Percentiles rank a stretch among this genome's conserved stretches.
phyloP scores from a whole-genome alignment of 1,139 yeast genomes.

The Zygosaccharomyces pseudobailii region DNA sequence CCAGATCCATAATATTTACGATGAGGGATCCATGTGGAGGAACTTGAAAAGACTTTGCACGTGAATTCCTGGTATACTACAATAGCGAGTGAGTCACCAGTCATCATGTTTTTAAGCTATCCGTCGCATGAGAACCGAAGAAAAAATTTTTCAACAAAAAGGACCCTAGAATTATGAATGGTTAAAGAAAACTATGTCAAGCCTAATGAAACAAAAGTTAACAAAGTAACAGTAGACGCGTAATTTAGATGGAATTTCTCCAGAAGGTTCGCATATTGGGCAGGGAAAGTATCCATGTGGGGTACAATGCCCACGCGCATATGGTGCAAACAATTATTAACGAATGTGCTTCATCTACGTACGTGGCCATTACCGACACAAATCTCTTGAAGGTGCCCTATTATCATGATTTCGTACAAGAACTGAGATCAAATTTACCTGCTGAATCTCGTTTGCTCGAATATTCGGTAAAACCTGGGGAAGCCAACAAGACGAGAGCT shows the following conservation, averaged over 20 bases:
- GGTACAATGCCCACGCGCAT: conserved; percentile 74
- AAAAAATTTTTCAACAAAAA: not conserved
- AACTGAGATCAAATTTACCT: conserved; percentile 41
- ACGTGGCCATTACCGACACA: conserved; percentile 83
- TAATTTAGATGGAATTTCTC: conserved; percentile 18
- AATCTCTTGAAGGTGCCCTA: conserved; percentile 72
- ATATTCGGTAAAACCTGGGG: conserved; percentile 87
- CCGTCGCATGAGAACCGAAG: too few species aligned
- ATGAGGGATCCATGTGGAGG: conserved; percentile 15
- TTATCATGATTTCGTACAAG: conserved; percentile 38
- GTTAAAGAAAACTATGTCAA: not conserved
- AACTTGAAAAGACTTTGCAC: conserved; percentile 14
- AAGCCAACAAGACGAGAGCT: conserved; percentile 78
- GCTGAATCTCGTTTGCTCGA: conserved; percentile 58
- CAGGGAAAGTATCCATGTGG: conserved; percentile 81
- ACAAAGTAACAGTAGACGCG: not conserved
- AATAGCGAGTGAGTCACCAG: too few species aligned
- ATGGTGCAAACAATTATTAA: conserved; percentile 65
- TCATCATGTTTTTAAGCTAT: too few species aligned
- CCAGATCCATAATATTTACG: conserved; percentile 17
- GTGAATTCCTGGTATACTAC: conserved; percentile 3
- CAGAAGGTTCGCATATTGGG: conserved; percentile 70
- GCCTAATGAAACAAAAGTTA: not conserved
- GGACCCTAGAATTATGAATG: not conserved
- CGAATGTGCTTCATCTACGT: conserved; percentile 75